Base-by-base conservation (phyloP, 352 stramenopile species). In the Pythium folliculosum region DNA sequence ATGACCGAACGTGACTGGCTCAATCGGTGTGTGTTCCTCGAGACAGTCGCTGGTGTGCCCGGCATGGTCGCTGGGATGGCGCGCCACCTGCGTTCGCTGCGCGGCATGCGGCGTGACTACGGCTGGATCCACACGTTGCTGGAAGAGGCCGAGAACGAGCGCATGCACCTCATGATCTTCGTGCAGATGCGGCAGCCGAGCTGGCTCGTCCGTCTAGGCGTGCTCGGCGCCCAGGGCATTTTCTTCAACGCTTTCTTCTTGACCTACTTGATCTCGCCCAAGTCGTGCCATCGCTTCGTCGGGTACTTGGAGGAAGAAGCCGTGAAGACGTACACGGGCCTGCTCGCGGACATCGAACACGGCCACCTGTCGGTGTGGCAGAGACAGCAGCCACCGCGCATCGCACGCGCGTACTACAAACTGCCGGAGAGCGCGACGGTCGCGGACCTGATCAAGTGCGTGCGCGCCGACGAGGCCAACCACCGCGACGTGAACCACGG, bases 271-370 rank as follows among this genome's bases (percentile, higher is more conserved):
- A 62, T 97, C 22, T 95, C 91, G 16, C 93, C 93, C 16, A 86
- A 82, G 45, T 89, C 86, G 17, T 96, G 88, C 66, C 93, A 98
- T 65, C 89, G 91, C 61, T 96, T 97, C 60, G 93, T 98, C 13
- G 93, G 92, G 7, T 98, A 98, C 77, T 72, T 98, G 23, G 94
- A 98, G 61, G 91, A 97, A 73, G 86, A 98, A 69, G 93, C 91
- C 16, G 91, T 93, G 47, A 81, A 90, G 54, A 98, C 91, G 10
- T 98, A 98, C 78, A 97, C 93, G 27, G 94, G 86, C 23, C 84
- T 98, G 60, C 80, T 98, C 30, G 65, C 90, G 35, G 92, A 92
- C 38, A 98, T 98, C 53, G 78, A 97, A 9, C 25, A 53, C 23
- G 55, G 43, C 7, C 55, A 53, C 40, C 65, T 97, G 53, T 58